Evolutionary conservation across 352 stramenopile species (phyloP).

Genomic region (Globisporangium yorkense): DNA sequence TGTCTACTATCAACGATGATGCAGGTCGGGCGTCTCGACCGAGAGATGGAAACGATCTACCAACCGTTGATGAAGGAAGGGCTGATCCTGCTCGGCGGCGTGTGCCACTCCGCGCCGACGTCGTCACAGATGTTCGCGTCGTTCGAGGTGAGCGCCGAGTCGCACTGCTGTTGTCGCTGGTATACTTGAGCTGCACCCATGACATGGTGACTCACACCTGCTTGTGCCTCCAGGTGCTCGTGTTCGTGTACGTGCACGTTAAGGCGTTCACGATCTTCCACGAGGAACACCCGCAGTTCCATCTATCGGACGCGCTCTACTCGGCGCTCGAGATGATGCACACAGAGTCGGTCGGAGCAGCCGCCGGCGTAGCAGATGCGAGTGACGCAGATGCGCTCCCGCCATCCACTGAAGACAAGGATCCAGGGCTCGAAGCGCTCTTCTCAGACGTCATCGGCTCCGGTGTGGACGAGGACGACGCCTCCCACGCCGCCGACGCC

Average conservation of each 20-base stretch:
- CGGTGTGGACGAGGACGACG: slow-evolving; percentile 12
- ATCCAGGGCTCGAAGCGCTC: slow-evolving; percentile 49
- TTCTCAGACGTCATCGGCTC: slow-evolving; percentile 58
- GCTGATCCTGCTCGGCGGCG: slow-evolving; percentile 35
- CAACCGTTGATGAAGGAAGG: slow-evolving; percentile 60
- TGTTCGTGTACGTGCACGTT: slow-evolving; percentile 55
- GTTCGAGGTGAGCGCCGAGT: slow-evolving; percentile 31
- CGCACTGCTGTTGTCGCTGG: not conserved
- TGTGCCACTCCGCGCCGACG: slow-evolving; percentile 38
- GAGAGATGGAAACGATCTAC: slow-evolving; percentile 50
- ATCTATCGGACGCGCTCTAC: slow-evolving; percentile 61
- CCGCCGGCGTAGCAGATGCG: not conserved
- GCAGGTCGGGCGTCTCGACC: slow-evolving; percentile 53
- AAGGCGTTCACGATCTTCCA: slow-evolving; percentile 62
- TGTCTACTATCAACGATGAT: not conserved
- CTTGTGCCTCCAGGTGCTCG: slow-evolving; percentile 18
- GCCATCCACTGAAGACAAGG: slow-evolving; percentile 14
- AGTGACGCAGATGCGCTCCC: not conserved
- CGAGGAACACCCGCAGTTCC: slow-evolving; percentile 48
- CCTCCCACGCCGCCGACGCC: slow-evolving; percentile 5
- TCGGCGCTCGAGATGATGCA: slow-evolving; percentile 47
- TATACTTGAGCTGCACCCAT: not conserved
- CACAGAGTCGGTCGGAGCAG: not conserved
- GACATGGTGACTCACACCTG: not conserved
- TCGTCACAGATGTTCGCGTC: slow-evolving; percentile 61